Evolutionary conservation across 73 alveolate species (phyloP).

Genomic region (Symbiodinium pilosum): DNA sequence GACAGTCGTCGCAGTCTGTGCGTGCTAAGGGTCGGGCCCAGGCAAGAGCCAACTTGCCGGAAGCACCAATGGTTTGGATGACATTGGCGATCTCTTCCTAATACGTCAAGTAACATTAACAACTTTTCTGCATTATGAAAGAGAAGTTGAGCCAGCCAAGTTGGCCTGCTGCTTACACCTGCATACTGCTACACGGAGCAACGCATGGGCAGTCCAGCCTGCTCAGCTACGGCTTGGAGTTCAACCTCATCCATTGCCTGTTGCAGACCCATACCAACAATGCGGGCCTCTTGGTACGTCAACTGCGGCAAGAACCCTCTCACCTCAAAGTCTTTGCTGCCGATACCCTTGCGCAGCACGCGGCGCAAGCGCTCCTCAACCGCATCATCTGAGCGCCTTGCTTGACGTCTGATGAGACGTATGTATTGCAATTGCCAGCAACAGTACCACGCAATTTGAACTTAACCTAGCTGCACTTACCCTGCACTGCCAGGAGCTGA

Average conservation of each 20-base stretch:
- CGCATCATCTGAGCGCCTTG: not conserved
- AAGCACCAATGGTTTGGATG: not conserved
- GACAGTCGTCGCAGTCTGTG: too few relatives aligned
- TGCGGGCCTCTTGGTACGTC: not conserved
- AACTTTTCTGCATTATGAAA: too few relatives aligned
- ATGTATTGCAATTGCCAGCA: too few relatives aligned
- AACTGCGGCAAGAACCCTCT: not conserved
- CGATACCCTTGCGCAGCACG: conserved; percentile 52
- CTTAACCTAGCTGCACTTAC: not conserved
- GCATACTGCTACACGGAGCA: too few relatives aligned
- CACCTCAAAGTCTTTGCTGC: conserved; percentile 32
- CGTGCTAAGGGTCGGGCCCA: not conserved
- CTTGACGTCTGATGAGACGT: too few relatives aligned
- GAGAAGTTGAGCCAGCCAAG: too few relatives aligned
- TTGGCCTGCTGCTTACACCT: too few relatives aligned
- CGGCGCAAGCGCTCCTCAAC: conserved; percentile 26
- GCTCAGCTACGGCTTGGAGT: conserved; percentile 71
- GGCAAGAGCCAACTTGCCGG: not conserved
- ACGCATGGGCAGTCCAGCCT: too few relatives aligned
- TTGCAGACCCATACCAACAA: not conserved
- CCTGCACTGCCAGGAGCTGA: not conserved
- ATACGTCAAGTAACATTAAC: too few relatives aligned
- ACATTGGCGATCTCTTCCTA: conserved; percentile 12
- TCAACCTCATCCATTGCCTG: conserved; percentile 50
- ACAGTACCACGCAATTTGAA: too few relatives aligned